Evolutionary conservation across 106 monocot genomes (phyloP).

Genomic region (Amphibolis antarctica): DNA sequence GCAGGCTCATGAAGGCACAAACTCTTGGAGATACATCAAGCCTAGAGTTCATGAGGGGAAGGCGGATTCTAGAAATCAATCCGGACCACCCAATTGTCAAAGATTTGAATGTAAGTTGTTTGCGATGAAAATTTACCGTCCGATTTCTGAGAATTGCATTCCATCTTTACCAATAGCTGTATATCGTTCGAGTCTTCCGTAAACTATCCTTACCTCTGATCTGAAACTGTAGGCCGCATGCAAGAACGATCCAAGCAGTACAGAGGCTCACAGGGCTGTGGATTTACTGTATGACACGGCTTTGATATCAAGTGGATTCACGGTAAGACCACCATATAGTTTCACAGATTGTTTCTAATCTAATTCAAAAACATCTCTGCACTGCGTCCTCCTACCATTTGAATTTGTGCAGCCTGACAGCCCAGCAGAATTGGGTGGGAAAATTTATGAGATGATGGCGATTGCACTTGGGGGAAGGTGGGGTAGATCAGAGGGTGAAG

Average conservation of each 20-base stretch:
- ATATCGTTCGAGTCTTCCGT: too few relatives aligned
- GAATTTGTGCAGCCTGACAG: conserved; percentile 92
- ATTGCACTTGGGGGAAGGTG: conserved; percentile 96
- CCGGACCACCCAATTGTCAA: conserved; percentile 88
- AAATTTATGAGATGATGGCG: conserved; percentile 99
- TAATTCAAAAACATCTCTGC: neutral
- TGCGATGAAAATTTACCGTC: neutral
- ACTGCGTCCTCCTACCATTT: neutral
- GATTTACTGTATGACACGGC: conserved; percentile 90
- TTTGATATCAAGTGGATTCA: conserved; percentile 93
- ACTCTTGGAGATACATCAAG: conserved; percentile 88
- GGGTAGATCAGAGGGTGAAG: conserved; percentile 65
- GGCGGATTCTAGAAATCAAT: conserved; percentile 84
- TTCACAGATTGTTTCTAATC: neutral
- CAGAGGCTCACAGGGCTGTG: conserved; percentile 88
- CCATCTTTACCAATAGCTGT: neutral
- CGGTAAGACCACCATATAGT: conserved; percentile 42
- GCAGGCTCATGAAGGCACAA: conserved; percentile 90
- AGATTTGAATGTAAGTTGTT: conserved; percentile 63
- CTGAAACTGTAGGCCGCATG: conserved; percentile 61
- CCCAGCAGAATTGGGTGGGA: conserved; percentile 79
- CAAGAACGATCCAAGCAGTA: conserved; percentile 71
- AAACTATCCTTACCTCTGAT: neutral
- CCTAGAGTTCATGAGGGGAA: conserved; percentile 93
- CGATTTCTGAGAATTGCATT: neutral